Base-by-base conservation (phyloP, 1,284 basidiomycete species). In the Pseudozyma flocculosa region DNA sequence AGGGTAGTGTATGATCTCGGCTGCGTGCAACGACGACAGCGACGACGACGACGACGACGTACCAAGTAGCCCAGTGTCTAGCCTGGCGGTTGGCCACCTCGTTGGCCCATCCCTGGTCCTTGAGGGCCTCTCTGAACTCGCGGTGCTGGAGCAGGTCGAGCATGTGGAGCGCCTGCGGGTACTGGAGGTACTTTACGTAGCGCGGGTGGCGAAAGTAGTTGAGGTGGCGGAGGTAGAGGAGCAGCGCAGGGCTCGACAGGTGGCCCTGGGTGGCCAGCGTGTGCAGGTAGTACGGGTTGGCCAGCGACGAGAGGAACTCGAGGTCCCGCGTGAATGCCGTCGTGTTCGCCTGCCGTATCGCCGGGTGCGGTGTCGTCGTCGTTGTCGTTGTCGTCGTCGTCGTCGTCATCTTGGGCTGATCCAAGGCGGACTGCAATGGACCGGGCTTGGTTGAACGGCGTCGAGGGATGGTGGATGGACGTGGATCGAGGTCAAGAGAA, bases 51-150 rank as follows among this genome's bases (percentile, higher is more conserved):
- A n/a, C n/a, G n/a, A n/a, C 26, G 11, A 40, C 65, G 30, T 50
- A 52, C 73, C 71, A 75, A 17, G 71, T 72, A 10, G 71, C 66
- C 73, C 73, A 75, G 44, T 75, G 73, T 4, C 52, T 67, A 3
- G 73, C 48, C 57, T 70, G 66, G 14, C 54, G 63, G 2, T 56
- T 58, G 42, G 69, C 72, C 17, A 66, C 63, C 34, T 69, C 67
- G 18, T 64, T 62, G 11, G 63, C 71, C 63, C 72, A 75, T 2
- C 50, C 73, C 5, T 58, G 46, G 49, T 67, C 61, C 15, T 54
- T 55, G 9, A 62, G 62, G 15, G 69, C 70, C 23, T 54, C 37
- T 13, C 73, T 48, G 43, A 75, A 75, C 45, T 68, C 64, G 29
- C 48, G 53, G 29, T 70, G 48, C 40, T 51, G 51, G 36, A 75